Conservation (phyloP, 441 rosid species). For the Euphorbia celastroides region DNA sequence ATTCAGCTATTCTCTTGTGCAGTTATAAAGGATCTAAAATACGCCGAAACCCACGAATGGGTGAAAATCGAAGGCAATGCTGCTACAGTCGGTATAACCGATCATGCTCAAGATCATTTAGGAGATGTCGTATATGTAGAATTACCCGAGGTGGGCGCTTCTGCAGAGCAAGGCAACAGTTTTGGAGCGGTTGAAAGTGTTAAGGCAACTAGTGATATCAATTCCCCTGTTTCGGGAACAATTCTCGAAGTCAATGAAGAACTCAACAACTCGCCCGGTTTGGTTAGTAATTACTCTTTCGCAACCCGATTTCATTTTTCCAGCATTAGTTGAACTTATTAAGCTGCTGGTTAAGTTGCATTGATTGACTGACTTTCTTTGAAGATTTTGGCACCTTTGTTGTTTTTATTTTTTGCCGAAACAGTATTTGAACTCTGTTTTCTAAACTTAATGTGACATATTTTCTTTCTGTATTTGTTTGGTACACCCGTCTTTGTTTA, state of each 20-base stretch:
- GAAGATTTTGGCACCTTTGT: neutral
- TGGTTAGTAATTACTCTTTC: constrained; percentile 58
- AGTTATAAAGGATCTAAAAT: constrained; percentile 80
- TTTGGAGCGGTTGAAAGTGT: constrained; percentile 98
- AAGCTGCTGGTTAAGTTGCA: neutral
- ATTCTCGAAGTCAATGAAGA: constrained; percentile 68
- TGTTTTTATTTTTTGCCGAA: neutral
- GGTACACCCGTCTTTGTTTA: too few species aligned
- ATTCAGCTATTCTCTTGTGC: constrained; percentile 18
- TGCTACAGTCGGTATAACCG: constrained; percentile 82
- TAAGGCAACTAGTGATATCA: constrained; percentile 88
- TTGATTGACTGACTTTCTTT: neutral
- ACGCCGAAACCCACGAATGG: constrained; percentile 89
- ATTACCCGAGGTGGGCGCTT: constrained; percentile 66
- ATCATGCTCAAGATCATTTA: constrained; percentile 93
- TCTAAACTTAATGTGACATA: neutral
- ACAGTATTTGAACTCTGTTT: neutral
- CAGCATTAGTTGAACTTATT: neutral
- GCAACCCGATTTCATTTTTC: constrained; percentile 5
- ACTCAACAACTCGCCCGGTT: constrained; percentile 55
- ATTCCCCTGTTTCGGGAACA: constrained; percentile 83
- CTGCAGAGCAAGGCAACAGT: constrained; percentile 54
- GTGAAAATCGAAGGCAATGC: constrained; percentile 68
- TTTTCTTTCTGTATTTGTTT: too few species aligned
- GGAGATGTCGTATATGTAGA: constrained; percentile 98